These are phyloP conservation scores for Cercophora sp. DNA, from an alignment of 495 filamentous ascomycete species.

Conservation along the genomic window DNA sequence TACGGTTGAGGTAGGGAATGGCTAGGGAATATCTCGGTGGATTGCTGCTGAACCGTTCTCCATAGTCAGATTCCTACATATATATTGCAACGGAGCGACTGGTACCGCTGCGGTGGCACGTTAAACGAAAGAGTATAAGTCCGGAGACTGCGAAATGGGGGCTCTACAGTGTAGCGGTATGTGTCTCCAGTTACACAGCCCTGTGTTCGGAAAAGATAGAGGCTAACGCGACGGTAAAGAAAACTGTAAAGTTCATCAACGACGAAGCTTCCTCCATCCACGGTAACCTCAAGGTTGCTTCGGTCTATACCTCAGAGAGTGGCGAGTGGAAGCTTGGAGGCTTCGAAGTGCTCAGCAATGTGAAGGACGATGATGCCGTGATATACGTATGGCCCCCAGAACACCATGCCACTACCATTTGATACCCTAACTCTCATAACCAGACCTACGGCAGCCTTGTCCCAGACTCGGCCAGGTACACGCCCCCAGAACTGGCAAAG, in stretches of 20 bases:
- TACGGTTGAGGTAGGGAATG: conserved; percentile 76
- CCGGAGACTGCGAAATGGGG: conserved; percentile 96
- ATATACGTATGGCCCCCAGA: conserved; percentile 64
- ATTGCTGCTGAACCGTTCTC: not conserved
- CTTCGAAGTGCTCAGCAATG: conserved; percentile 87
- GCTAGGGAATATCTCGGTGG: not conserved
- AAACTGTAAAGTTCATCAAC: conserved; percentile 93
- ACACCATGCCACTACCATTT: not conserved
- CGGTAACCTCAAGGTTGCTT: conserved; percentile 76
- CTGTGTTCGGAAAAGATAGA: too few species aligned
- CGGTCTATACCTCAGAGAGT: conserved; percentile 87
- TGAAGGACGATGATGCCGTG: conserved; percentile 90
- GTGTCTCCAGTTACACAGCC: conserved; percentile 16
- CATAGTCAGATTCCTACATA: conserved; percentile 81
- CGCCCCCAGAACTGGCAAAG: conserved; percentile 80
- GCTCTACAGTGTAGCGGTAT: conserved; percentile 75
- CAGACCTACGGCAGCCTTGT: conserved; percentile 82
- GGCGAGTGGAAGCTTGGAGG: conserved; percentile 97
- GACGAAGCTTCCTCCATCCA: conserved; percentile 88
- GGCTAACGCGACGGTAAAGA: conserved; percentile 43
- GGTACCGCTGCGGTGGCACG: conserved; percentile 78
- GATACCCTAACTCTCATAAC: conserved; percentile 6
- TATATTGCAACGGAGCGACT: conserved; percentile 94
- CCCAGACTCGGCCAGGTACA: conserved; percentile 75
- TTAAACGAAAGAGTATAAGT: conserved; percentile 75